A percentile compares a stretch with the other conserved stretches of the same genome.
Evolutionary conservation across 345 rosid species (phyloP).

Genomic region (Pistacia vera): DNA sequence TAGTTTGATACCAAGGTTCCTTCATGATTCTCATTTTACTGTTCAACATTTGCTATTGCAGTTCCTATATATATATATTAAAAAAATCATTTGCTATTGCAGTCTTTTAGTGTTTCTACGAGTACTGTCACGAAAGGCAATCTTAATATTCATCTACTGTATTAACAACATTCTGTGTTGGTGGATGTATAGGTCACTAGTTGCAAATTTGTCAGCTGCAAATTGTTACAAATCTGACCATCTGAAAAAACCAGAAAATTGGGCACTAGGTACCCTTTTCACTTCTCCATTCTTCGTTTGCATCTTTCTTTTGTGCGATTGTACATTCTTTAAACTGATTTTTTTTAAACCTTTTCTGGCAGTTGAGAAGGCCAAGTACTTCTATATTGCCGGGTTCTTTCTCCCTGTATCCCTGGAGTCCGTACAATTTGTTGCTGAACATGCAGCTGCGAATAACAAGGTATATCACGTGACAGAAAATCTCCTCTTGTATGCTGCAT

Average conservation of each 20-base stretch:
- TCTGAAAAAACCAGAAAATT: conserved; percentile 86
- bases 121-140: neutral
- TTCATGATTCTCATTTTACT: neutral
- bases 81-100: no score
- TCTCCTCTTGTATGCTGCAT: neutral
- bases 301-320: neutral
- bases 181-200: conserved; percentile 61
- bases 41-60: neutral
- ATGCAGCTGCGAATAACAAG: conserved; percentile 94
- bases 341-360: conserved; percentile 16
- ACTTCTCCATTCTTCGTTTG: conserved; percentile 6
- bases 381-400: conserved; percentile 95
- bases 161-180: neutral
- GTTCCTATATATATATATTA: no score
- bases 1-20: conserved; percentile 23
- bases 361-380: conserved; percentile 94
- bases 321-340: conserved; percentile 6
- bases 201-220: conserved; percentile 95
- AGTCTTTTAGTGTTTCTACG: conserved; percentile 1
- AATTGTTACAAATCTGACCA: conserved; percentile 95
- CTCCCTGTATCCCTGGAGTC: conserved; percentile 95
- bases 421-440: conserved; percentile 85
- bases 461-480: conserved; percentile 30
- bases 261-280: conserved; percentile 77
- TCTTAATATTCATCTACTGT: neutral